Percentiles rank a stretch among this genome's conserved stretches.
These are phyloP conservation scores for Trypanosoma cruzi DNA, from an alignment of 208 protist species.

Conservation along the genomic window DNA sequence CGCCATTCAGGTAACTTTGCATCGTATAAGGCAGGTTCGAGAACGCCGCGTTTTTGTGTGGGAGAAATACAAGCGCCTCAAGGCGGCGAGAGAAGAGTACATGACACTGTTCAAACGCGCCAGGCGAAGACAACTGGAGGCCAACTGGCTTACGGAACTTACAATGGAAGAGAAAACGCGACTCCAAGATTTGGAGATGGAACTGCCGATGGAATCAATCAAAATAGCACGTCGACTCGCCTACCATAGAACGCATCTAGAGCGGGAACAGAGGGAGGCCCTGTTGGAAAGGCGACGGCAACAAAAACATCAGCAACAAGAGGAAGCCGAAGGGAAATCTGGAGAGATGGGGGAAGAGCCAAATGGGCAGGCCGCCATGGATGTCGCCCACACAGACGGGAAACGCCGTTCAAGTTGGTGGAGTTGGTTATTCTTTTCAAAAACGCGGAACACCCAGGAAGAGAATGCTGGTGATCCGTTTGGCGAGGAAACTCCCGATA, in stretches of 20 bases:
- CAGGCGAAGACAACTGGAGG: conserved; percentile 23
- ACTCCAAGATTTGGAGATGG: conserved; percentile 43
- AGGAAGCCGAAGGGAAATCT: conserved; percentile 41
- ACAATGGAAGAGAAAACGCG: conserved; percentile 34
- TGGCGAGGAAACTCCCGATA: conserved; percentile 32
- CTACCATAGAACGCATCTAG: conserved; percentile 28
- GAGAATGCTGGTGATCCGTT: conserved; percentile 6
- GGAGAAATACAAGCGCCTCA: conserved; percentile 40
- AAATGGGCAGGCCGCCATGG: not conserved
- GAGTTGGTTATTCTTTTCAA: conserved; percentile 16
- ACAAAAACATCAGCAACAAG: conserved; percentile 22
- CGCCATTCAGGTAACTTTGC: conserved; percentile 44
- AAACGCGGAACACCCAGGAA: not conserved
- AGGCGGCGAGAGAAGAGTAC: conserved; percentile 50
- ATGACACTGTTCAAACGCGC: conserved; percentile 44
- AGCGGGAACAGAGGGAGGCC: conserved; percentile 15
- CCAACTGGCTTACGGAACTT: conserved; percentile 46
- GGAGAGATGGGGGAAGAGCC: not conserved
- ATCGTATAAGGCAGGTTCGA: conserved; percentile 34
- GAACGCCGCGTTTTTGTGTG: conserved; percentile 46
- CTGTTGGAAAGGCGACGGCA: conserved; percentile 11
- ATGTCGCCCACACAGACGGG: not conserved
- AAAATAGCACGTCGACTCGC: conserved; percentile 56
- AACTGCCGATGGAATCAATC: conserved; percentile 60
- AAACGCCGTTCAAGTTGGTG: conserved; percentile 13